Evolutionary conservation across 108 stramenopile genomes (phyloP).

Genomic region (Pseudonitzschia multiseries): DNA sequence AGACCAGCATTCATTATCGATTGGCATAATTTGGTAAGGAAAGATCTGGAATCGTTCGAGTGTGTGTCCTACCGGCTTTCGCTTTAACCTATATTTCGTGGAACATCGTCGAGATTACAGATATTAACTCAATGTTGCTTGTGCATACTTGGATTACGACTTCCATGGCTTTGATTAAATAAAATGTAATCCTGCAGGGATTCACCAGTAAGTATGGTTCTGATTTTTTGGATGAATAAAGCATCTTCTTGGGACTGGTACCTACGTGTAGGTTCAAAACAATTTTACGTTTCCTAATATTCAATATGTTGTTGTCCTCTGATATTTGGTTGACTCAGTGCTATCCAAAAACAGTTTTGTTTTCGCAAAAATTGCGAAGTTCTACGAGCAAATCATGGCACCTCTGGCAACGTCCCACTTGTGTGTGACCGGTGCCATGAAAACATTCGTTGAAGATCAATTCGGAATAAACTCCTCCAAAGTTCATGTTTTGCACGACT

Average conservation of each 20-base stretch:
- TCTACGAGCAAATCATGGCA: constrained; percentile 78
- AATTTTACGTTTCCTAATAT: background rate
- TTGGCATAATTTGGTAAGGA: constrained; percentile 96
- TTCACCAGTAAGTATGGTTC: constrained; percentile 7
- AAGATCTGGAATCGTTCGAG: background rate
- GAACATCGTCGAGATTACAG: no score
- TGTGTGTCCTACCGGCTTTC: no score
- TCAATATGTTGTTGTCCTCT: background rate
- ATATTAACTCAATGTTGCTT: no score
- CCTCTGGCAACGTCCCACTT: constrained; percentile 82
- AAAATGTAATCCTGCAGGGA: background rate
- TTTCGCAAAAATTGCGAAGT: constrained; percentile 42
- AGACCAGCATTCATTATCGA: constrained; percentile 87
- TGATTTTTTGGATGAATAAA: background rate
- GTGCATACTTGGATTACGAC: no score
- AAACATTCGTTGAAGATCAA: constrained; percentile 71
- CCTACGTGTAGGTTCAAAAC: no score
- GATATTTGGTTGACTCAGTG: constrained; percentile 37
- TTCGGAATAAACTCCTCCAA: constrained; percentile 41
- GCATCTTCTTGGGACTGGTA: no score
- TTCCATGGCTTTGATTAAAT: no score
- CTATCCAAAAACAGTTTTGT: constrained; percentile 44
- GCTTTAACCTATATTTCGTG: background rate
- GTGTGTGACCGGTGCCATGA: constrained; percentile 91
- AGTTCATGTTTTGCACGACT: constrained; percentile 85